Conservation (phyloP, 2,329 filamentous ascomycete species). For the Remersonia thermophila region DNA sequence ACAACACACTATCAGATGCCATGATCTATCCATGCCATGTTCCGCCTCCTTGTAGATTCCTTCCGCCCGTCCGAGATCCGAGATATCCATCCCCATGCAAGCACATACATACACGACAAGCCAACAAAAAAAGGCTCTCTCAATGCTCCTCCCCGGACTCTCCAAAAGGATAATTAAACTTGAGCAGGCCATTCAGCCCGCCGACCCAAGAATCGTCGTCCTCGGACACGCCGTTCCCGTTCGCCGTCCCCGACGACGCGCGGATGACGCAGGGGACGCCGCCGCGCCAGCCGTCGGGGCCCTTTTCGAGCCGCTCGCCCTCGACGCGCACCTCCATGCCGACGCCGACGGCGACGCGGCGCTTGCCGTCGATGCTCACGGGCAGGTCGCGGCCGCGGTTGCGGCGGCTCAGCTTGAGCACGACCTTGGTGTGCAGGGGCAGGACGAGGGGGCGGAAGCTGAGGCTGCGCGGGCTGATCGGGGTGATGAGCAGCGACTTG, state of each 20-base stretch:
- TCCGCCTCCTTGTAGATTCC: too few species aligned
- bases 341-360: constrained; percentile 53
- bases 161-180: constrained; percentile 97
- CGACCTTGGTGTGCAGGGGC: constrained; percentile 73
- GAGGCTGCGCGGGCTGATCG: constrained; percentile 84
- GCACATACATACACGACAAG: not conserved
- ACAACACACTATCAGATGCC: too few species aligned
- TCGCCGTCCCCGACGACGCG: constrained; percentile 31
- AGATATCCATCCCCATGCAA: not conserved
- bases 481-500: constrained; percentile 75
- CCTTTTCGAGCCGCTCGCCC: constrained; percentile 62
- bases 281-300: constrained; percentile 45
- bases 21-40: too few species aligned
- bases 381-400: constrained; percentile 66
- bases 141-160: constrained; percentile 27
- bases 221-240: constrained; percentile 31
- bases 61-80: too few species aligned
- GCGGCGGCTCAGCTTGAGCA: constrained; percentile 67
- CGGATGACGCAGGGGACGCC: constrained; percentile 89
- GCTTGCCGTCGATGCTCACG: constrained; percentile 66
- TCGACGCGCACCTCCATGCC: constrained; percentile 81
- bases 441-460: constrained; percentile 87
- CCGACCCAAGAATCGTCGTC: constrained; percentile 94
- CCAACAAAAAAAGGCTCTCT: too few species aligned
- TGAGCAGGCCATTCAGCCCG: constrained; percentile 80